Evolutionary conservation across 805 yeast genomes (phyloP).

Genomic region (Schizosaccharomyces osmophilus): DNA sequence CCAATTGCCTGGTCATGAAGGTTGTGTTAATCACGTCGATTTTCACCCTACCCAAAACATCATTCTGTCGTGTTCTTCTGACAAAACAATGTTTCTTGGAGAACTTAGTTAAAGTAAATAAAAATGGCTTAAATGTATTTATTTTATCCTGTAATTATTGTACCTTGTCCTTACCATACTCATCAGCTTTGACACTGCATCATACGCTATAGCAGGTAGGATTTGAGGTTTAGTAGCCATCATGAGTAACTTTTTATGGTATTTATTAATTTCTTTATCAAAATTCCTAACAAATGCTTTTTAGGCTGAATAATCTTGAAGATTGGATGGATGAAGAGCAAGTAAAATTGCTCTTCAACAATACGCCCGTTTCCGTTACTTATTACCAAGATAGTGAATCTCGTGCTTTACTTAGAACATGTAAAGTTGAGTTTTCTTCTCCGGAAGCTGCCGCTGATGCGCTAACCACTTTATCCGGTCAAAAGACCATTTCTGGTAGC

Average conservation of each 20-base stretch:
- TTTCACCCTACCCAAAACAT: constrained; percentile 31
- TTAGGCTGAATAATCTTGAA: neutral
- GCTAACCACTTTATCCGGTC: neutral
- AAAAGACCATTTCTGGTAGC: neutral
- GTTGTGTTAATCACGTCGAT: constrained; percentile 22
- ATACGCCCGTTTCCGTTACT: neutral
- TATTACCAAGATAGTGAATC: neutral
- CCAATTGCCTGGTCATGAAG: constrained; percentile 38
- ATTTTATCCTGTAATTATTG: no score
- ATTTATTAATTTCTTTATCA: neutral
- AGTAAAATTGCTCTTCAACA: neutral
- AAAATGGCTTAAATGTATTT: neutral
- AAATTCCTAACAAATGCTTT: neutral
- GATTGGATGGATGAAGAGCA: neutral
- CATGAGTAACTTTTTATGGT: neutral
- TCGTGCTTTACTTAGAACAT: neutral
- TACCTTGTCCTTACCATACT: no score
- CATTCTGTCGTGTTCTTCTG: constrained; percentile 8
- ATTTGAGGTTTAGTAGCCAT: neutral
- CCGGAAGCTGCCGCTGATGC: neutral
- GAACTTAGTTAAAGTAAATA: constrained; percentile 4
- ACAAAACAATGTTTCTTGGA: constrained; percentile 9
- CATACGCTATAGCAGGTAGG: no score
- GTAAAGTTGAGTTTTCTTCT: neutral
- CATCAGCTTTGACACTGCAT: no score